Evolutionary conservation across 2,329 filamentous ascomycete genomes (phyloP).

Genomic region (Colletotrichum graminicola): DNA sequence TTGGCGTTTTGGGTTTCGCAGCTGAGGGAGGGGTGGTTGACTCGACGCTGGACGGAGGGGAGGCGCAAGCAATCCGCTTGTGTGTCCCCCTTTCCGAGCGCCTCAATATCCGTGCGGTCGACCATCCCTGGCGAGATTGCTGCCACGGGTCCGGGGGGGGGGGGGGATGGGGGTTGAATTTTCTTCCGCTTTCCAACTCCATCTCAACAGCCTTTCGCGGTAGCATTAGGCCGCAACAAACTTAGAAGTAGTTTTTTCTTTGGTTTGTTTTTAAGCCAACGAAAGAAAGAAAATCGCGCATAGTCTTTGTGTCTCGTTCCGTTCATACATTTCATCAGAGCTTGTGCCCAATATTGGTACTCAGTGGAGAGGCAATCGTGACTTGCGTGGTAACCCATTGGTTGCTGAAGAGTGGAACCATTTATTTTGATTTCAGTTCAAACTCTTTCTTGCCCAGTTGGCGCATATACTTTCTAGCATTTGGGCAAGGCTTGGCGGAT

Average conservation of each 20-base stretch:
- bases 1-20: slow-evolving; percentile 39
- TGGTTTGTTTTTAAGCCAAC: not conserved
- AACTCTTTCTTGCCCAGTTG: too few relatives aligned
- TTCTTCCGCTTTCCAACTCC: not conserved
- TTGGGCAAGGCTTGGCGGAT: not conserved
- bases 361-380: not conserved
- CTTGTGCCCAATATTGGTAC: slow-evolving; percentile 12
- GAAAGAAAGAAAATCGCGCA: slow-evolving; percentile 9
- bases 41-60: slow-evolving; percentile 8
- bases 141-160: not conserved
- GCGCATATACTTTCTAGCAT: not conserved
- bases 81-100: slow-evolving; percentile 1
- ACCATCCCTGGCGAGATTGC: slow-evolving; percentile 9
- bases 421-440: not conserved
- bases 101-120: slow-evolving; percentile 28
- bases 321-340: not conserved
- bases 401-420: not conserved
- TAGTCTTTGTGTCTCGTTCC: not conserved
- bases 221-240: slow-evolving; percentile 21
- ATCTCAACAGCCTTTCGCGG: slow-evolving; percentile 2
- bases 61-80: slow-evolving; percentile 1
- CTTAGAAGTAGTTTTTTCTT: slow-evolving; percentile 7
- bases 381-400: not conserved
- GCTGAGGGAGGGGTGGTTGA: slow-evolving; percentile 18
- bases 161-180: too few relatives aligned